phyloP scores from a whole-genome alignment of 768 basidiomycete species.

The Auricularia sp. region DNA sequence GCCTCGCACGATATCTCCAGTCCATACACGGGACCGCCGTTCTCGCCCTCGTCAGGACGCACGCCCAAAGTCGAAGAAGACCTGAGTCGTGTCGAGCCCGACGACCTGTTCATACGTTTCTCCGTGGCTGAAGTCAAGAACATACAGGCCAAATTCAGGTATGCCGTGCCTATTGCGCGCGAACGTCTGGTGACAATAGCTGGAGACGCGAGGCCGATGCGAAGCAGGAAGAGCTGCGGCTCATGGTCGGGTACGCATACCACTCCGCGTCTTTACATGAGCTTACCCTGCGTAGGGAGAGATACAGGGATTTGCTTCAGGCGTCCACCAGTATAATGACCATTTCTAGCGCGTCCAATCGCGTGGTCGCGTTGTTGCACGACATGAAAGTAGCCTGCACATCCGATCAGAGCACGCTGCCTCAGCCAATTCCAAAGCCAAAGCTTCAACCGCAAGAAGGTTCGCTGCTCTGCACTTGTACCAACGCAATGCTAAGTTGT shows the following conservation, averaged over 20 bases:
- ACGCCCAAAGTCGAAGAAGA: slow-evolving; percentile 10
- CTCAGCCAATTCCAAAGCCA: neutral
- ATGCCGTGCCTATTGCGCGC: slow-evolving; percentile 3
- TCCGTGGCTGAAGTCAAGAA: slow-evolving; percentile 63
- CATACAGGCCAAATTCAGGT: slow-evolving; percentile 64
- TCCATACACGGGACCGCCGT: neutral
- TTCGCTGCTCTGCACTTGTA: neutral
- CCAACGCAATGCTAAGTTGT: neutral
- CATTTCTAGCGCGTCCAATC: slow-evolving; percentile 57
- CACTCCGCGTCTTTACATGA: slow-evolving; percentile 9
- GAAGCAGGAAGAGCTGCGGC: slow-evolving; percentile 77
- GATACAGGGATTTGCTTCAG: slow-evolving; percentile 79
- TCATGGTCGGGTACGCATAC: slow-evolving; percentile 82
- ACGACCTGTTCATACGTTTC: slow-evolving; percentile 62
- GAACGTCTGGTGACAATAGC: slow-evolving; percentile 5
- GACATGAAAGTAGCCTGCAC: slow-evolving; percentile 42
- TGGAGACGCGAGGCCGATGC: slow-evolving; percentile 69
- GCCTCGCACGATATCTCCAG: neutral
- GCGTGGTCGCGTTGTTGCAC: slow-evolving; percentile 51
- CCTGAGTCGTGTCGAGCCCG: slow-evolving; percentile 40
- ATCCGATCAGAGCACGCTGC: neutral
- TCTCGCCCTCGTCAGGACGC: neutral
- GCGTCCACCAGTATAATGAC: slow-evolving; percentile 78
- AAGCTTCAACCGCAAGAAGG: neutral
- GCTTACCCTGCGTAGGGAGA: slow-evolving; percentile 59